Percentiles rank a stretch among this genome's conserved stretches.
Conservation (phyloP, 257 asterid genomes). For the Jasminum sambac region DNA sequence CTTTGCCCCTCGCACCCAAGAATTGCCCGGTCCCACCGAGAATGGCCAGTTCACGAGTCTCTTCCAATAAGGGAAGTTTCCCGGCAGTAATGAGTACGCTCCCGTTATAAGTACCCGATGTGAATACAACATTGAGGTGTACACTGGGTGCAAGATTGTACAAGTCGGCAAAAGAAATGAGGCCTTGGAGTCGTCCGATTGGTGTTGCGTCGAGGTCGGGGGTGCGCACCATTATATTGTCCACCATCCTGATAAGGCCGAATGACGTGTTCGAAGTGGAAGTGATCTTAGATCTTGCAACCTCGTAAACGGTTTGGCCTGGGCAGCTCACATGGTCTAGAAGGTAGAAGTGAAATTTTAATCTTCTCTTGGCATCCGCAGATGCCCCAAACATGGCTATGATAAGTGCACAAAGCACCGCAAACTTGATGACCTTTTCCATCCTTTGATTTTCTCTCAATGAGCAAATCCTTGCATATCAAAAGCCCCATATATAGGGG, state of each 20-base stretch:
- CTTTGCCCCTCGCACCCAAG: slow-evolving; percentile 28
- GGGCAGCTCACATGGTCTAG: slow-evolving; percentile 31
- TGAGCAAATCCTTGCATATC: background rate
- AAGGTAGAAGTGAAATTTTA: slow-evolving; percentile 32
- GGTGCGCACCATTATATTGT: slow-evolving; percentile 25
- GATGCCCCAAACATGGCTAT: background rate
- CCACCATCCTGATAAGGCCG: slow-evolving; percentile 34
- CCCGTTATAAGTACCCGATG: slow-evolving; percentile 16
- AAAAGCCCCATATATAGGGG: background rate
- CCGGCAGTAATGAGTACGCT: slow-evolving; percentile 28
- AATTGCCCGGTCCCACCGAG: slow-evolving; percentile 36
- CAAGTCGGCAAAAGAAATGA: slow-evolving; percentile 27
- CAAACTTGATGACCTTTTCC: background rate
- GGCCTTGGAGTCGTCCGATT: slow-evolving; percentile 38
- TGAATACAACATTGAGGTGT: slow-evolving; percentile 28
- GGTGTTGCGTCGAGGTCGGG: slow-evolving; percentile 19
- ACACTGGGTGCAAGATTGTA: slow-evolving; percentile 25
- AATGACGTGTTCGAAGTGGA: slow-evolving; percentile 14
- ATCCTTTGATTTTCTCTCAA: background rate
- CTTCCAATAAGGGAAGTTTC: slow-evolving; percentile 17
- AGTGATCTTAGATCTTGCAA: slow-evolving; percentile 27
- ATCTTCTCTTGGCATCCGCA: background rate
- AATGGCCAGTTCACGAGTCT: slow-evolving; percentile 31
- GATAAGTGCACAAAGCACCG: background rate
- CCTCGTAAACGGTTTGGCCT: slow-evolving; percentile 5